phyloP scores from a whole-genome alignment of 176 grass and related monocot genomes.

The Triticum urartu region DNA sequence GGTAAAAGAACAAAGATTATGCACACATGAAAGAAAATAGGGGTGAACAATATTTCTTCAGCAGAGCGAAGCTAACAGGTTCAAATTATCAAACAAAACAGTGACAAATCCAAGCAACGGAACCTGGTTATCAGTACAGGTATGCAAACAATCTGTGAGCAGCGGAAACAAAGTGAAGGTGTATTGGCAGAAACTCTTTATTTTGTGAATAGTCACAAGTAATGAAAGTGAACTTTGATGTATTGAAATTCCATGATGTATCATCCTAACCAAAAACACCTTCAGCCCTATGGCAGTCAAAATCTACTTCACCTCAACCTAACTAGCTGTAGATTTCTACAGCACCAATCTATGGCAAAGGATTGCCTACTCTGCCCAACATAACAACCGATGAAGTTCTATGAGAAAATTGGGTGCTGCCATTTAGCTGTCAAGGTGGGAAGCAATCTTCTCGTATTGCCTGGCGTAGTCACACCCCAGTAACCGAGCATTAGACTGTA shows the following conservation, averaged over 20 bases:
- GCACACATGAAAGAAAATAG: not conserved
- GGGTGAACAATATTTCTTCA: not conserved
- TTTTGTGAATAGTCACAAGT: constrained; percentile 44
- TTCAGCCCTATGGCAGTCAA: constrained; percentile 23
- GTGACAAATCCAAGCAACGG: not conserved
- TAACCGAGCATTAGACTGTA: constrained; percentile 49
- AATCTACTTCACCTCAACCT: constrained; percentile 35
- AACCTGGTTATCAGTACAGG: constrained; percentile 12
- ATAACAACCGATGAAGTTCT: constrained; percentile 19
- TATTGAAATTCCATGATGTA: constrained; percentile 45
- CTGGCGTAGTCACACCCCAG: constrained; percentile 25
- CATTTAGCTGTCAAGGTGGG: constrained; percentile 37
- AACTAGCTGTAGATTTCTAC: constrained; percentile 49
- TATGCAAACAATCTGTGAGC: not conserved
- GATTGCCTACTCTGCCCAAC: constrained; percentile 20
- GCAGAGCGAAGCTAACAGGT: not conserved
- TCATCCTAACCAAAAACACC: constrained; percentile 32
- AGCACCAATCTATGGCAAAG: constrained; percentile 30
- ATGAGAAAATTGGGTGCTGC: constrained; percentile 4
- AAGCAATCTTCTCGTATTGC: constrained; percentile 49
- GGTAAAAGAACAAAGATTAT: constrained; percentile 10
- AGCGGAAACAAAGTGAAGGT: not conserved
- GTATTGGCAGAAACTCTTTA: constrained; percentile 26
- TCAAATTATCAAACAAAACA: constrained; percentile 3
- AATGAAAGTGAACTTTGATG: constrained; percentile 43